Percentiles rank a stretch among this genome's conserved stretches.
Evolutionary conservation across 225 moss, liverwort and hornwort genomes (phyloP).

Genomic region (Polytrichum formosum): DNA sequence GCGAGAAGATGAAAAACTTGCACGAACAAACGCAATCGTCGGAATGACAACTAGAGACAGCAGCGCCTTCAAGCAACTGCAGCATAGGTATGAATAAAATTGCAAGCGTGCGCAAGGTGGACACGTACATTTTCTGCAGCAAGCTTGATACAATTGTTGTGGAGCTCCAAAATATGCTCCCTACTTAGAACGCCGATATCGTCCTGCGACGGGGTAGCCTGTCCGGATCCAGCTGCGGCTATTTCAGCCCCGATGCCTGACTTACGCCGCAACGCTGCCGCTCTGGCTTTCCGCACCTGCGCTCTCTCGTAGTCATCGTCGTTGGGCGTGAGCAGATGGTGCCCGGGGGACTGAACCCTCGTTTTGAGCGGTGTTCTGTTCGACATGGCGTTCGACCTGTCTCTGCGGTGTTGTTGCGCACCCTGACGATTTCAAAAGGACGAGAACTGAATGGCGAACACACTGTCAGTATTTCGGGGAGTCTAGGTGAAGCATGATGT

Average conservation of each 20-base stretch:
- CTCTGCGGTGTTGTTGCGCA: background rate
- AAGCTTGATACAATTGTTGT: conserved; percentile 64
- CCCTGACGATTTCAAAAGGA: too few relatives aligned
- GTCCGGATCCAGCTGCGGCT: background rate
- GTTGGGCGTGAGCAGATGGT: conserved; percentile 57
- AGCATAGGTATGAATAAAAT: too few relatives aligned
- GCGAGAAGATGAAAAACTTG: too few relatives aligned
- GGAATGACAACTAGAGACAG: too few relatives aligned
- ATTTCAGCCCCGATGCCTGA: conserved; percentile 41
- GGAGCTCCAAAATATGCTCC: conserved; percentile 59
- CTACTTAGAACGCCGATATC: conserved; percentile 47
- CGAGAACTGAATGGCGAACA: too few relatives aligned
- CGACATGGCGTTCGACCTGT: conserved; percentile 1
- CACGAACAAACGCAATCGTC: too few relatives aligned
- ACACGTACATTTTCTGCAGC: conserved; percentile 59
- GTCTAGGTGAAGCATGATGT: too few relatives aligned
- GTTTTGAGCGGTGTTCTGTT: conserved; percentile 54
- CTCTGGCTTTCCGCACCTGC: conserved; percentile 54
- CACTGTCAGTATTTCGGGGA: too few relatives aligned
- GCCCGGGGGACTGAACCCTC: conserved; percentile 54
- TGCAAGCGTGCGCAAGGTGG: too few relatives aligned
- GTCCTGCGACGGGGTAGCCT: conserved; percentile 19
- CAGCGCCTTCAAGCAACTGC: too few relatives aligned
- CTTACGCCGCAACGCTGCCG: conserved; percentile 55
- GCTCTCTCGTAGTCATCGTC: conserved; percentile 65